Conservation (phyloP, 371 early-diverging fungal genomes). For the Apophysomyces ossiformis region DNA sequence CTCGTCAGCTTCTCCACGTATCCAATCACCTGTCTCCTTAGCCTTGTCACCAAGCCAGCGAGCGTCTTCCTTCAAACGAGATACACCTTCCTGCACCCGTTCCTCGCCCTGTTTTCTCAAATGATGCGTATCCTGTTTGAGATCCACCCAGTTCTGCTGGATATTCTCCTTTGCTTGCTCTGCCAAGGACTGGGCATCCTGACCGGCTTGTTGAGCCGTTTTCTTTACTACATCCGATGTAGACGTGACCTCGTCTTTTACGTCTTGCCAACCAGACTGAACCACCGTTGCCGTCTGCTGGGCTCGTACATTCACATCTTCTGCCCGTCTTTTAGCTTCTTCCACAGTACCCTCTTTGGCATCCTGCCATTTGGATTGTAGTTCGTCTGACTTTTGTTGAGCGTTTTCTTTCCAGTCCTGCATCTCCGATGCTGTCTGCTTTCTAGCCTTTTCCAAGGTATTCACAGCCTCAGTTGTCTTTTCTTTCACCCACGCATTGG, state of each 20-base stretch:
- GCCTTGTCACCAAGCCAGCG: slow-evolving; percentile 3
- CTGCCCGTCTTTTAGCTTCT: background rate
- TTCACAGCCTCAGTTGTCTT: background rate
- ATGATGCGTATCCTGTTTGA: background rate
- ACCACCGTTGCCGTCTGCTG: slow-evolving; percentile 15
- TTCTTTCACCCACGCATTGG: slow-evolving; percentile 15
- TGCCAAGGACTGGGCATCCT: slow-evolving; percentile 11
- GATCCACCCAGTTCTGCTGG: background rate
- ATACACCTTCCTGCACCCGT: background rate
- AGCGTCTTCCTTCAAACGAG: slow-evolving; percentile 16
- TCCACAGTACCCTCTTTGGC: slow-evolving; percentile 11
- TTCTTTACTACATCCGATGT: slow-evolving; percentile 14
- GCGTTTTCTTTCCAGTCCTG: slow-evolving; percentile 6
- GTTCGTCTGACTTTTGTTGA: slow-evolving; percentile 2
- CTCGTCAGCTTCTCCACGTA: background rate
- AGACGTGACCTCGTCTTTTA: slow-evolving; percentile 14
- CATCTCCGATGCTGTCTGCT: slow-evolving; percentile 17
- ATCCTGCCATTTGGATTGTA: slow-evolving; percentile 8
- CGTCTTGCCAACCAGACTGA: slow-evolving; percentile 10
- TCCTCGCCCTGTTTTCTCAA: slow-evolving; percentile 4
- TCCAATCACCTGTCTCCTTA: background rate
- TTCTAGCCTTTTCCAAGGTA: slow-evolving; percentile 17
- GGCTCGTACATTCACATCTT: slow-evolving; percentile 8
- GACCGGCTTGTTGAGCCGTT: slow-evolving; percentile 9
- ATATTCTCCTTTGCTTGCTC: slow-evolving; percentile 19